Percentiles rank a stretch among this genome's conserved stretches.
These are phyloP conservation scores for Pseudozyma pruni DNA, from an alignment of 1,284 basidiomycete genomes.

Conservation along the genomic window DNA sequence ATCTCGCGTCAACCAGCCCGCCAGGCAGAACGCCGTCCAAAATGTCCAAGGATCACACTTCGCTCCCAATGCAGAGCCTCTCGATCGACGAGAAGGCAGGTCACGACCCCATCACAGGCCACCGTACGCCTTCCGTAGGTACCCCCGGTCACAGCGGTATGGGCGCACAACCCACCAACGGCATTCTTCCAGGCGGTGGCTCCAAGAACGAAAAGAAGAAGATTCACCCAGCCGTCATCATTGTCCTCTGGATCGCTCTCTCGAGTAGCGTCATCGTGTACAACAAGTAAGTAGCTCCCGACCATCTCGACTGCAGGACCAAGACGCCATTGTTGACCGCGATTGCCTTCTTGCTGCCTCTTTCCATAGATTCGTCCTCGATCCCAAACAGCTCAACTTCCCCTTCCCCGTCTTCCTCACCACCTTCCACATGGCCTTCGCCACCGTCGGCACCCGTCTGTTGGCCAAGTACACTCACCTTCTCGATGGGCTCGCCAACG, in stretches of 20 bases:
- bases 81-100: slow-evolving; percentile 62
- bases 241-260: slow-evolving; percentile 89
- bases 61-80: slow-evolving; percentile 60
- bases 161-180: slow-evolving; percentile 39
- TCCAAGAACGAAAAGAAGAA: slow-evolving; percentile 58
- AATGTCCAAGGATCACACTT: slow-evolving; percentile 62
- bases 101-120: slow-evolving; percentile 62
- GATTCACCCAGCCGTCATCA: slow-evolving; percentile 74
- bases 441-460: slow-evolving; percentile 88
- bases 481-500: slow-evolving; percentile 86
- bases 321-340: too few species aligned
- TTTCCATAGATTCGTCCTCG: slow-evolving; percentile 36
- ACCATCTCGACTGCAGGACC: too few species aligned
- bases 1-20: not conserved
- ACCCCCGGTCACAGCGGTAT: slow-evolving; percentile 51
- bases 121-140: slow-evolving; percentile 53
- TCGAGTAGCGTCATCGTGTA: slow-evolving; percentile 93
- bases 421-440: slow-evolving; percentile 68
- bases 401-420: slow-evolving; percentile 69
- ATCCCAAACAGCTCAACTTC: slow-evolving; percentile 60
- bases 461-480: slow-evolving; percentile 87
- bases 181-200: slow-evolving; percentile 54
- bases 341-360: slow-evolving; percentile 72
- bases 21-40: not conserved
- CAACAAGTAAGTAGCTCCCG: slow-evolving; percentile 72